Evolutionary conservation across 2,329 filamentous ascomycete species (phyloP).

Genomic region (Hypocreales sp.): DNA sequence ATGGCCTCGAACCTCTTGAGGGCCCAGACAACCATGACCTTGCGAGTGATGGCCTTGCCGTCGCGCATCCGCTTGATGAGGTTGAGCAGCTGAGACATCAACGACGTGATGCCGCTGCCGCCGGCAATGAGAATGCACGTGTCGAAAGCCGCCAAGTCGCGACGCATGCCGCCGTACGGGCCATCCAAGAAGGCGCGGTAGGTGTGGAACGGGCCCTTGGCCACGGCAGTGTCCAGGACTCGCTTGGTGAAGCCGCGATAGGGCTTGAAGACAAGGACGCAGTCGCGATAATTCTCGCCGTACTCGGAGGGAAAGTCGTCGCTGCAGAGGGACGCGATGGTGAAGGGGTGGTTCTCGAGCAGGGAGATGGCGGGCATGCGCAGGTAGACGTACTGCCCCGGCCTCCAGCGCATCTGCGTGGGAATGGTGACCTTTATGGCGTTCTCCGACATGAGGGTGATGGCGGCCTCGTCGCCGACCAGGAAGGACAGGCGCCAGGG

Average conservation of each 20-base stretch:
- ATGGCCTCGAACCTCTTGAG: slow-evolving; percentile 82
- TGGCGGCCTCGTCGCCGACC: slow-evolving; percentile 80
- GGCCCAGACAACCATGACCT: slow-evolving; percentile 86
- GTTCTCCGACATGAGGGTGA: slow-evolving; percentile 81
- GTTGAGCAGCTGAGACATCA: slow-evolving; percentile 81
- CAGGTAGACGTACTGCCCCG: slow-evolving; percentile 88
- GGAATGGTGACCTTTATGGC: slow-evolving; percentile 93
- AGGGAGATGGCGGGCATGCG: slow-evolving; percentile 85
- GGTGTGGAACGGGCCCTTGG: slow-evolving; percentile 79
- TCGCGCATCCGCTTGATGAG: slow-evolving; percentile 96
- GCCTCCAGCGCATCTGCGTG: slow-evolving; percentile 82
- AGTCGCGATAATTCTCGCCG: slow-evolving; percentile 74
- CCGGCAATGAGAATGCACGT: slow-evolving; percentile 87
- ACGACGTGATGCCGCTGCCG: slow-evolving; percentile 84
- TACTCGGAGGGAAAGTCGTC: slow-evolving; percentile 89
- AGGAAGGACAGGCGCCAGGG: slow-evolving; percentile 68
- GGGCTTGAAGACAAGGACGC: slow-evolving; percentile 80
- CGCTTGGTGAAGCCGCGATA: slow-evolving; percentile 81
- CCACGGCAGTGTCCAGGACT: slow-evolving; percentile 67
- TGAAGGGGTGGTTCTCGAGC: slow-evolving; percentile 91
- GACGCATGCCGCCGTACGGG: slow-evolving; percentile 87
- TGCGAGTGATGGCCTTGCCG: slow-evolving; percentile 82
- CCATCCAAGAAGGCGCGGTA: slow-evolving; percentile 89
- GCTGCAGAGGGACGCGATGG: slow-evolving; percentile 81
- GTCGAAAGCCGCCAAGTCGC: slow-evolving; percentile 81